phyloP scores from a whole-genome alignment of 257 asterid genomes.

The Eustoma russellianum region DNA sequence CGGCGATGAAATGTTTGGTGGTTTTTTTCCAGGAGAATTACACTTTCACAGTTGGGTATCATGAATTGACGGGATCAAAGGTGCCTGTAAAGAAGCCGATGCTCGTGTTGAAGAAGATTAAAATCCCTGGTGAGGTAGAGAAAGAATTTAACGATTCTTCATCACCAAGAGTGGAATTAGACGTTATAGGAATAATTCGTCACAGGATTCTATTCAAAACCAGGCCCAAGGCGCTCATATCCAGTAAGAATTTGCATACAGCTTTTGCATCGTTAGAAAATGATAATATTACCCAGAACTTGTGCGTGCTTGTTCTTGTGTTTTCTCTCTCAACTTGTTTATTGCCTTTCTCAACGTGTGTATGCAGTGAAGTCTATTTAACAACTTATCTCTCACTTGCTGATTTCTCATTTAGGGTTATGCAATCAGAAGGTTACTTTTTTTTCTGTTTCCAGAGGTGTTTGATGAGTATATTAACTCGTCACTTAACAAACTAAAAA shows the following conservation, averaged over 20 bases:
- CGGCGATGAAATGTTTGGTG: not conserved
- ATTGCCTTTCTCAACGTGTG: too few species aligned
- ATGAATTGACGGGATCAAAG: constrained; percentile 76
- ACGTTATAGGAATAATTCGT: constrained; percentile 71
- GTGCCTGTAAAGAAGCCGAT: constrained; percentile 77
- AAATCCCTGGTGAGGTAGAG: constrained; percentile 24
- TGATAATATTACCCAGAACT: too few species aligned
- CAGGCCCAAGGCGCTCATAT: constrained; percentile 88
- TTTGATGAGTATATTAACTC: too few species aligned
- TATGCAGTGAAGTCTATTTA: too few species aligned
- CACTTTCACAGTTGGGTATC: constrained; percentile 86
- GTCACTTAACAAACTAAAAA: too few species aligned
- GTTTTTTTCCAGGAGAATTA: constrained; percentile 47
- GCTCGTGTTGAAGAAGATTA: constrained; percentile 70
- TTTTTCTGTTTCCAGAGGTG: too few species aligned
- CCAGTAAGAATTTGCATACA: constrained; percentile 36
- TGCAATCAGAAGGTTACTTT: too few species aligned
- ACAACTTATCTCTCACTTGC: too few species aligned
- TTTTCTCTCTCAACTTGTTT: not conserved
- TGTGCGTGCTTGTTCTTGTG: constrained; percentile 1
- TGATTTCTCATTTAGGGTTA: too few species aligned
- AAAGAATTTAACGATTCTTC: constrained; percentile 6
- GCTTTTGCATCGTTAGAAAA: not conserved
- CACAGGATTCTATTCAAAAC: constrained; percentile 74
- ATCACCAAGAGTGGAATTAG: constrained; percentile 44